Evolutionary conservation across 2,329 filamentous ascomycete genomes (phyloP), one percentile per base, ranked within the genome.

Genomic region (Neopestalotiopsis sp.): DNA sequence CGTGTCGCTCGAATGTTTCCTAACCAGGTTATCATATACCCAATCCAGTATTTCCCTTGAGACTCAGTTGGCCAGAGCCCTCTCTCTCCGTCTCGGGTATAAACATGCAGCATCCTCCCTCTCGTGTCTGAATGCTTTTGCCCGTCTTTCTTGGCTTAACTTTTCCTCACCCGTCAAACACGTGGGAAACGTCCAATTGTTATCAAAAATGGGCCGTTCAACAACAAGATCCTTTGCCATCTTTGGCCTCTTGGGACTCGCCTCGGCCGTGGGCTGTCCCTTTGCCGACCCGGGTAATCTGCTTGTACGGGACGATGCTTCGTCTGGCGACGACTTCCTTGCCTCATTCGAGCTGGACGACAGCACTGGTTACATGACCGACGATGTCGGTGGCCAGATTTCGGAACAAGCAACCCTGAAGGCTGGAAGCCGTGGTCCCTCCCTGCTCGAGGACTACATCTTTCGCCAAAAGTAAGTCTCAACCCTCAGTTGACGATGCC

Each of bases 381-480:
- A 87, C 34, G 91, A 93, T 75, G 88, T 88, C 30, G 92, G 91
- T 12, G 90, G 88, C 0, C 91, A 90, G 0, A 90, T 94, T 56
- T 83, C 84, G 61, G 91, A 94, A 38, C 90, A 92, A 74, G 83
- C 86, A 71, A 92, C 89, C 73, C 56, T 71, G 4, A 70, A 68
- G 32, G 71, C 38, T n/a, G 92, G 92, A 2, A 84, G 86, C 7
- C 84, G 91, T 59, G 89, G 89, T 2, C 85, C 88, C 12, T 88
- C 86, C 1, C 79, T 90, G 12, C 80, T 91, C 2, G 89, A 91
- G 74, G 89, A 90, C 74, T 90, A 88, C 69, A 87, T 89, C 70
- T 89, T 90, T 78, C 84, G 88, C 34, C 87, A 90, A 72, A 90
- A 90, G 79, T 66, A 40, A 24, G 42, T 57, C n/a, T 57, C 2